Evolutionary conservation across 495 filamentous ascomycete genomes (phyloP).

Genomic region (Annulohypoxylon bovei): DNA sequence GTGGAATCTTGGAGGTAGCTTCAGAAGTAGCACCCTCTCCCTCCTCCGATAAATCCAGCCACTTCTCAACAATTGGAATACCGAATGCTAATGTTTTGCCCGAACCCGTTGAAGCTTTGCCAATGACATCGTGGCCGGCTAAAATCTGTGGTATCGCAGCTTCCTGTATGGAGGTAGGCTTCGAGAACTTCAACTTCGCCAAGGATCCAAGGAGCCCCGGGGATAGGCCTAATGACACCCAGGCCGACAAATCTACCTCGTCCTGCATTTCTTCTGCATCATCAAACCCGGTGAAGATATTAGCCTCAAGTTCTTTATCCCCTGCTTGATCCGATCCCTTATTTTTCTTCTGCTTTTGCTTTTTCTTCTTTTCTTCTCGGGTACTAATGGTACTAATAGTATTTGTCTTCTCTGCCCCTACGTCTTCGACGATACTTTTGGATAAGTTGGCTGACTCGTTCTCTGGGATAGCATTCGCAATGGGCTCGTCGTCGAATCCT

Average conservation of each 20-base stretch:
- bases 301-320: conserved; percentile 50
- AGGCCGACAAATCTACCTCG: conserved; percentile 74
- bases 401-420: conserved; percentile 7
- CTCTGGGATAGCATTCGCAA: neutral
- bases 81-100: conserved; percentile 87
- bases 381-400: conserved; percentile 5
- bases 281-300: conserved; percentile 53
- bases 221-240: conserved; percentile 77
- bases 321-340: conserved; percentile 40
- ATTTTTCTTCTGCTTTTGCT: conserved; percentile 57
- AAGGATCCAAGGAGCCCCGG: conserved; percentile 74
- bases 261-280: conserved; percentile 51
- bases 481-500: conserved; percentile 62
- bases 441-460: neutral
- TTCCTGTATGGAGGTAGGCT: conserved; percentile 83
- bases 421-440: conserved; percentile 25
- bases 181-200: conserved; percentile 76
- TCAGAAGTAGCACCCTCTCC: conserved; percentile 52
- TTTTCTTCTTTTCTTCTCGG: conserved; percentile 44
- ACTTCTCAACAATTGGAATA: conserved; percentile 78
- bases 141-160: conserved; percentile 81
- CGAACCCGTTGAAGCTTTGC: conserved; percentile 84
- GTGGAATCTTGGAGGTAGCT: conserved; percentile 60
- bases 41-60: conserved; percentile 56
- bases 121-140: conserved; percentile 77